Evolutionary conservation across 805 yeast genomes (phyloP).

Genomic region (Allodekkera sacchari): DNA sequence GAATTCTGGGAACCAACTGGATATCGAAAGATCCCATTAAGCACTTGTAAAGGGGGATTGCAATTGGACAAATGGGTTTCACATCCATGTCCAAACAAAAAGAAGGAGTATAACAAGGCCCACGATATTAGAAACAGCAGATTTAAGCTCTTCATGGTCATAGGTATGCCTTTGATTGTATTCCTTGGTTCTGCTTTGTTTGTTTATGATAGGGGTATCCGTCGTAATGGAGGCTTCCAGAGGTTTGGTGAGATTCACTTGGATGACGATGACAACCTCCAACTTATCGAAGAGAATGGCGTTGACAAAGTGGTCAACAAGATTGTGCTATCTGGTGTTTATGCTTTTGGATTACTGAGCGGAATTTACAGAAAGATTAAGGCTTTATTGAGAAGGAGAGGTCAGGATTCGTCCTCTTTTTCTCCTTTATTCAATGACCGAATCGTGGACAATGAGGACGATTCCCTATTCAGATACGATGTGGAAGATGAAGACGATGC

Average conservation of each 20-base stretch:
- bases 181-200: conserved; percentile 51
- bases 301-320: conserved; percentile 52
- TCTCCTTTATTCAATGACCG: conserved; percentile 22
- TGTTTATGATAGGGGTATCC: conserved; percentile 73
- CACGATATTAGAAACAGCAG: conserved; percentile 49
- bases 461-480: conserved; percentile 24
- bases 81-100: conserved; percentile 84
- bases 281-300: conserved; percentile 49
- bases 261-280: conserved; percentile 56
- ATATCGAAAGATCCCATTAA: conserved; percentile 75
- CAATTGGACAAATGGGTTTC: conserved; percentile 57
- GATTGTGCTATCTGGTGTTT: conserved; percentile 51
- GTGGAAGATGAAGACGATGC: conserved; percentile 38
- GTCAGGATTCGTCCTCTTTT: neutral
- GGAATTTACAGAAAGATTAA: conserved; percentile 9
- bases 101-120: conserved; percentile 43
- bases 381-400: conserved; percentile 5
- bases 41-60: conserved; percentile 80
- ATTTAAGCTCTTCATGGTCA: conserved; percentile 40
- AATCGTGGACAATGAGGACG: conserved; percentile 24
- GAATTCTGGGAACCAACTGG: conserved; percentile 89
- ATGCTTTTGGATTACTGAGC: conserved; percentile 15
- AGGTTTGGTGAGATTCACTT: conserved; percentile 81
- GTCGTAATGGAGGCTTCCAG: conserved; percentile 67
- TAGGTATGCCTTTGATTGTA: conserved; percentile 49